Percentiles rank a stretch among this genome's conserved stretches.
Conservation (phyloP, 2,329 filamentous ascomycete species). For the Penicillium expansum region DNA sequence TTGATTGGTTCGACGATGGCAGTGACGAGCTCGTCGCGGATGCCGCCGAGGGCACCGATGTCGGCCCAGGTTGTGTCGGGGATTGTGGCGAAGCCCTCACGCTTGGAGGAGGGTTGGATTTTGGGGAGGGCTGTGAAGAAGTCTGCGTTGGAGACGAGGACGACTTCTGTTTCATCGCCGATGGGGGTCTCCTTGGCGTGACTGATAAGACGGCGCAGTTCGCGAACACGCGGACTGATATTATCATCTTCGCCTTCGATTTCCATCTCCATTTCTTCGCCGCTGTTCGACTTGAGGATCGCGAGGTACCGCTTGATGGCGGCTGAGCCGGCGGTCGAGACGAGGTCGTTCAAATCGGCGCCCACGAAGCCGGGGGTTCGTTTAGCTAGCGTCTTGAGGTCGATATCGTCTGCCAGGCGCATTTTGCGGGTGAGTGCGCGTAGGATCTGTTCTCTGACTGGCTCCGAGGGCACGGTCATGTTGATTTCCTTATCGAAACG, state of each 20-base stretch:
- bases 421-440: slow-evolving; percentile 67
- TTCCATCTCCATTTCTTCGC: slow-evolving; percentile 49
- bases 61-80: slow-evolving; percentile 91
- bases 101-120: slow-evolving; percentile 76
- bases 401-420: slow-evolving; percentile 64
- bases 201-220: slow-evolving; percentile 53
- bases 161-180: slow-evolving; percentile 54
- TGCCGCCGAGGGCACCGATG: slow-evolving; percentile 77
- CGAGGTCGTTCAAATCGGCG: slow-evolving; percentile 74
- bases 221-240: slow-evolving; percentile 42
- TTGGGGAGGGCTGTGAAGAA: slow-evolving; percentile 73
- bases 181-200: slow-evolving; percentile 53
- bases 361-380: slow-evolving; percentile 91
- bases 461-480: slow-evolving; percentile 79
- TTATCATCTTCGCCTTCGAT: slow-evolving; percentile 44
- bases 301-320: slow-evolving; percentile 61
- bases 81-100: slow-evolving; percentile 92
- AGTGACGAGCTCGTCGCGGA: slow-evolving; percentile 76
- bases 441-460: slow-evolving; percentile 74
- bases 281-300: slow-evolving; percentile 49
- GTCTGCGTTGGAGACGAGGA: slow-evolving; percentile 62
- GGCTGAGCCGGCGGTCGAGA: slow-evolving; percentile 62
- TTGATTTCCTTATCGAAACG: slow-evolving; percentile 82
- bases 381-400: slow-evolving; percentile 72
- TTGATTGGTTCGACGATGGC: slow-evolving; percentile 90